These are phyloP conservation scores for Neurospora pannonica DNA, from an alignment of 495 filamentous ascomycete genomes.

Conservation along the genomic window DNA sequence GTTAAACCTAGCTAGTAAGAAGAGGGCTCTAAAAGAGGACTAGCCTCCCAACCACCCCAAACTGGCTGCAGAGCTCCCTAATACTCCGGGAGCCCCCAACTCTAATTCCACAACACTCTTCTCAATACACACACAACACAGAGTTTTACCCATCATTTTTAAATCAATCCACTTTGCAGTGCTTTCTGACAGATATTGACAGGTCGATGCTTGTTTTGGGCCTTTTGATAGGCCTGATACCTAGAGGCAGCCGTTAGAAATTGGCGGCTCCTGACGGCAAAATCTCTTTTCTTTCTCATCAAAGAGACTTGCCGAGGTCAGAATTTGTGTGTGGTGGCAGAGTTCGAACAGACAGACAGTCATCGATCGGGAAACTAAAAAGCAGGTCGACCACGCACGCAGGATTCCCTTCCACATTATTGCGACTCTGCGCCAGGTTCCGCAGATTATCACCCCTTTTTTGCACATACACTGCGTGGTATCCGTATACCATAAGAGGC, in stretches of 20 bases:
- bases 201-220: background rate
- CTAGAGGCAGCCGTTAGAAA: background rate
- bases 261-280: background rate
- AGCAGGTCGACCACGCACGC: background rate
- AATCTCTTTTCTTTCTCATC: background rate
- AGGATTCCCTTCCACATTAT: background rate
- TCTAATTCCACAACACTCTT: too few species aligned
- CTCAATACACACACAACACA: too few species aligned
- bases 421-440: background rate
- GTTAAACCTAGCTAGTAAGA: too few species aligned
- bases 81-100: too few species aligned
- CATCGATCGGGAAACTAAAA: background rate
- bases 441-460: background rate
- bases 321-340: background rate
- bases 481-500: background rate
- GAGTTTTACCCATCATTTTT: too few species aligned
- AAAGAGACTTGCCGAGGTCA: background rate
- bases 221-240: background rate
- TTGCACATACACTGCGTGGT: background rate
- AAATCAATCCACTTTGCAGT: too few species aligned
- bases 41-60: too few species aligned
- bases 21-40: too few species aligned
- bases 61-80: too few species aligned
- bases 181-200: too few species aligned
- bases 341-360: background rate